Base-by-base conservation (phyloP, 441 rosid species). In the Biscutella laevigata region DNA sequence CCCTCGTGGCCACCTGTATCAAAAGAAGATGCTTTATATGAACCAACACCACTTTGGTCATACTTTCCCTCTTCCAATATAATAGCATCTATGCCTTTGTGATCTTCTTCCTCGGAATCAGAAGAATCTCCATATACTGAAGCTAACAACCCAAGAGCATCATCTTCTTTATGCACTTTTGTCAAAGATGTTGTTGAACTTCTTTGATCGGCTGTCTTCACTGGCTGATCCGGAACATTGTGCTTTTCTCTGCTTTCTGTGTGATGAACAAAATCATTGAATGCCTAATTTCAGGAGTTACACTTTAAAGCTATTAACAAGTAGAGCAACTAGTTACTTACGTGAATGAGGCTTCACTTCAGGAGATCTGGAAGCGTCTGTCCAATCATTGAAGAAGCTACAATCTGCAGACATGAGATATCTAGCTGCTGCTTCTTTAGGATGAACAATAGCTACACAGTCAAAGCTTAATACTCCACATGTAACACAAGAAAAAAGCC, bases 361-460 rank as follows among this genome's bases (percentile, higher is more conserved):
- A 22, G 47, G 16, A 42, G 66, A 73, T 70, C 39, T 69, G 67
- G 95, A 76, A 63, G 78, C 77, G 58, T 61, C 76, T 47, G 70
- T 68, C 96, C 97, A 76, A 70, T 94, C 95, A 61, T 82, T 83
- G 49, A 94, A 80, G 75, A 81, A 83, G 68, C 88, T 84, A 70
- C 94, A 84, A 74, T 89, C 97, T 35, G 94, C 91, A 36, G 99
- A 79, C 88, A 77, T 82, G 59, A 94, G 87, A 64, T 82, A 83
- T 69, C 84, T 74, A 30, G 94, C 84, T 7, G 96, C 83, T 53
- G 80, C 75, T 74, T 87, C 94, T 42, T 67, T 83, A 14, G 99
- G 99, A 69, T 82, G 91, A 72, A 89, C 51, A 42, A 94, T 61
- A 56, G 96, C 97, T 62, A 88, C 70, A 57, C 99, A 94, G 65